Conservation (phyloP, 495 filamentous ascomycete genomes). For the Glonium stellatum region DNA sequence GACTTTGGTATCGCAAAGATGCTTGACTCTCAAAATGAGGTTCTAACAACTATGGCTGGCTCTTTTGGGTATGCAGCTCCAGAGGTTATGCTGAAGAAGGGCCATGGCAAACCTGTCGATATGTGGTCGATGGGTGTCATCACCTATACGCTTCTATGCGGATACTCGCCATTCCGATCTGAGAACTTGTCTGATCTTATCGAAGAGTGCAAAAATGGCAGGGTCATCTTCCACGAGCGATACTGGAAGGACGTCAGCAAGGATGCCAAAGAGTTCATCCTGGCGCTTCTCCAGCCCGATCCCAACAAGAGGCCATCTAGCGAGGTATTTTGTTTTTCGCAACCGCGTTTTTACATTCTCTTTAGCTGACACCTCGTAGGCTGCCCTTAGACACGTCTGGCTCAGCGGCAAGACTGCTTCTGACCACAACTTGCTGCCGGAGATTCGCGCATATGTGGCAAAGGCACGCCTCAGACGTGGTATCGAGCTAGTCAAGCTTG, state of each 20-base stretch:
- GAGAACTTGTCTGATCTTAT: constrained; percentile 91
- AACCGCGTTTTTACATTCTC: neutral
- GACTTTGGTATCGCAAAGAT: constrained; percentile 99
- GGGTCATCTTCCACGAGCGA: constrained; percentile 92
- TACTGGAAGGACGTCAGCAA: constrained; percentile 98
- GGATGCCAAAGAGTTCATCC: constrained; percentile 94
- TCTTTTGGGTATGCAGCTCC: constrained; percentile 98
- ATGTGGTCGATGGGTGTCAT: constrained; percentile 99
- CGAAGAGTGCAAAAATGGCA: constrained; percentile 84
- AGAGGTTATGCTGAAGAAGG: constrained; percentile 96
- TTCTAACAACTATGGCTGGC: constrained; percentile 96
- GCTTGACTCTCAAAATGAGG: constrained; percentile 80
- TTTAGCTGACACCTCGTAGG: constrained; percentile 35
- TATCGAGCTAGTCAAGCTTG: constrained; percentile 93
- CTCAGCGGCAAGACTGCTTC: constrained; percentile 83
- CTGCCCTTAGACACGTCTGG: constrained; percentile 82
- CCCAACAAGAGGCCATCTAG: constrained; percentile 73
- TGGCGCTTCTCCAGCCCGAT: constrained; percentile 68
- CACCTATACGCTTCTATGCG: constrained; percentile 98
- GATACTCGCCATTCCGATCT: constrained; percentile 95
- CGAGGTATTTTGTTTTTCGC: constrained; percentile 43
- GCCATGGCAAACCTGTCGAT: constrained; percentile 97
- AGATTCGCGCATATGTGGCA: constrained; percentile 91
- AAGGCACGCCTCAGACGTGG: constrained; percentile 83
- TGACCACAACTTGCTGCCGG: constrained; percentile 93